Conservation (phyloP, 345 rosid species). For the Brassica carinata region DNA sequence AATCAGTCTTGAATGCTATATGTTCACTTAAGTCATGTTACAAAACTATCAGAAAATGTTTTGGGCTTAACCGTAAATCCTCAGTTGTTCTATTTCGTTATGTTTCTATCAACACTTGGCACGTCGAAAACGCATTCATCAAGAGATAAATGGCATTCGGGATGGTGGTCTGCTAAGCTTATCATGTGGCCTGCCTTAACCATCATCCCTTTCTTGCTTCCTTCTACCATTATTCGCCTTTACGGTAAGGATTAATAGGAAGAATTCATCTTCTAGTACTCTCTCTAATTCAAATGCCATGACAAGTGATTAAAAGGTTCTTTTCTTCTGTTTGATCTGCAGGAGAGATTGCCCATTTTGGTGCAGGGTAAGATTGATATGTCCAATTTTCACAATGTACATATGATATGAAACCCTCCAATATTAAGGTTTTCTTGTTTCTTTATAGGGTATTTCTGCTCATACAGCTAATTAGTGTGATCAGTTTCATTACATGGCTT, state of each 20-base stretch:
- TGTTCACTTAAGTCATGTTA: not conserved
- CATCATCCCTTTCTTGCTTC: slow-evolving; percentile 67
- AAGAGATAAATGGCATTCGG: slow-evolving; percentile 88
- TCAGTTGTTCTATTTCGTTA: slow-evolving; percentile 67
- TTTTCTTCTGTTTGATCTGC: slow-evolving; percentile 35
- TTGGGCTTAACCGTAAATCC: slow-evolving; percentile 38
- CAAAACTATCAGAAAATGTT: not conserved
- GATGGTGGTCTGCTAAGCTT: slow-evolving; percentile 88
- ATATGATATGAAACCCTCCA: slow-evolving; percentile 25
- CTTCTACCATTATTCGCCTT: slow-evolving; percentile 61
- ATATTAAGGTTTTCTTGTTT: slow-evolving; percentile 13
- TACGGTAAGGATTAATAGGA: slow-evolving; percentile 60
- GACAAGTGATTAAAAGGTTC: not conserved
- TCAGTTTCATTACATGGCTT: slow-evolving; percentile 90
- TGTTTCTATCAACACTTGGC: slow-evolving; percentile 77
- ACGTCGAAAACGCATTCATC: slow-evolving; percentile 59
- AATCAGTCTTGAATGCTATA: not conserved
- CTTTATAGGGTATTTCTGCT: slow-evolving; percentile 86
- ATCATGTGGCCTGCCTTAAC: slow-evolving; percentile 67
- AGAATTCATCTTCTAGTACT: not conserved
- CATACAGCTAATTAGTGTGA: slow-evolving; percentile 85
- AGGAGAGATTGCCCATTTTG: slow-evolving; percentile 97
- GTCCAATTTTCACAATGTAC: slow-evolving; percentile 5
- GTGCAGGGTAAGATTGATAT: slow-evolving; percentile 77
- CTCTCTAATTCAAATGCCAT: not conserved